These are phyloP conservation scores for Penicillium rolfsii DNA, from an alignment of 2,329 filamentous ascomycete species.

Conservation along the genomic window DNA sequence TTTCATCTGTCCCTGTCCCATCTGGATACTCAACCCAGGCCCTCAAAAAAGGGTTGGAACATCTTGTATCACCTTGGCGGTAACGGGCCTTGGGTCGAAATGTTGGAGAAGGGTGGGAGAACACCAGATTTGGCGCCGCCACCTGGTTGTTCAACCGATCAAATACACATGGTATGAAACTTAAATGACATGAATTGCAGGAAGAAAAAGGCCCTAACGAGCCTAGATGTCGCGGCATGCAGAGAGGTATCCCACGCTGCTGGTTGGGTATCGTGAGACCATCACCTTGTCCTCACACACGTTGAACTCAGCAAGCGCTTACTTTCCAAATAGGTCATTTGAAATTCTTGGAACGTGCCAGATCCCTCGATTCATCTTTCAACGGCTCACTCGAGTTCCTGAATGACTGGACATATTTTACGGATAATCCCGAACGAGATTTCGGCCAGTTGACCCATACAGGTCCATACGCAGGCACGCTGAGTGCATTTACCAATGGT, in stretches of 20 bases:
- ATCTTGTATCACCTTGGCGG: constrained; percentile 1
- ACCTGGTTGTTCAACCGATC: background rate
- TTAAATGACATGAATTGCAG: too few species aligned
- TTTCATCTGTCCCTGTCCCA: background rate
- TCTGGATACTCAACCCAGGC: too few species aligned
- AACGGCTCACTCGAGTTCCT: constrained; percentile 58
- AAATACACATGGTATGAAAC: background rate
- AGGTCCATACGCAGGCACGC: constrained; percentile 60
- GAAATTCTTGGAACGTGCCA: background rate
- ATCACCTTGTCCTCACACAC: background rate
- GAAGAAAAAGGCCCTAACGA: too few species aligned
- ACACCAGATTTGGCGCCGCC: background rate
- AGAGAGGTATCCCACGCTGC: constrained; percentile 1
- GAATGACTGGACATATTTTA: constrained; percentile 60
- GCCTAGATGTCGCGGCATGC: constrained; percentile 2
- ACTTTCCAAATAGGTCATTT: background rate
- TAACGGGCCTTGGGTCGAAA: constrained; percentile 3
- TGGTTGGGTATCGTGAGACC: background rate
- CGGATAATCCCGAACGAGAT: constrained; percentile 45
- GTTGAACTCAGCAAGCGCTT: background rate
- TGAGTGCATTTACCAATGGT: constrained; percentile 59
- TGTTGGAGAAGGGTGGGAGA: background rate
- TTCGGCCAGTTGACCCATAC: constrained; percentile 60
- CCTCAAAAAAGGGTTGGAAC: background rate
- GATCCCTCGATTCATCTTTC: background rate